A percentile compares a stretch with the other conserved stretches of the same genome.
phyloP scores from a whole-genome alignment of 257 asterid genomes.

The Knoxia roxburghii region DNA sequence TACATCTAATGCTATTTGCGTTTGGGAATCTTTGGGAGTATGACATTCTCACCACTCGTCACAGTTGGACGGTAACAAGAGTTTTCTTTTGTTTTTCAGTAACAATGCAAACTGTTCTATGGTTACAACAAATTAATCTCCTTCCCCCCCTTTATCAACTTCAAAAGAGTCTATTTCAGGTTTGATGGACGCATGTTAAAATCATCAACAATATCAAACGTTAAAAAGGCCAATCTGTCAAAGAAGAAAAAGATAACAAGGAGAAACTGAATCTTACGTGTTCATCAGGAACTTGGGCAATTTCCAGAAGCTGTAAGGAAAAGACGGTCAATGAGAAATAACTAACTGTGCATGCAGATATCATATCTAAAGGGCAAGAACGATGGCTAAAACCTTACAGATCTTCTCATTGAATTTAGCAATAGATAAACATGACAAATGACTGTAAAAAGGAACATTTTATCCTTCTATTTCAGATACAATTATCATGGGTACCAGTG shows the following conservation, averaged over 20 bases:
- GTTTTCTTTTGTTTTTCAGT: too few species aligned
- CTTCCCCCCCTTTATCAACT: neutral
- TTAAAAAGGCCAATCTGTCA: neutral
- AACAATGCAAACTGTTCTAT: too few species aligned
- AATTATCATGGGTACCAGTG: neutral
- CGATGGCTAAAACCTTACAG: neutral
- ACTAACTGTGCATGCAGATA: neutral
- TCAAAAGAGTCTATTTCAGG: too few species aligned
- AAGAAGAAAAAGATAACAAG: neutral
- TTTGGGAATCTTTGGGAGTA: too few species aligned
- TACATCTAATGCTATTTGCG: neutral
- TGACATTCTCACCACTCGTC: too few species aligned
- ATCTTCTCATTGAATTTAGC: neutral
- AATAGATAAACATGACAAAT: neutral
- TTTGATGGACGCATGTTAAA: too few species aligned
- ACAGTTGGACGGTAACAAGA: too few species aligned
- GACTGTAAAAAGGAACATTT: neutral
- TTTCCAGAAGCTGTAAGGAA: slow-evolving; percentile 86
- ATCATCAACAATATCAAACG: neutral
- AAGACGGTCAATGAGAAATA: slow-evolving; percentile 16
- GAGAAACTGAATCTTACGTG: slow-evolving; percentile 51
- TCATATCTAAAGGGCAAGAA: neutral
- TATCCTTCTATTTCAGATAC: neutral
- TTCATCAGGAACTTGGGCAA: slow-evolving; percentile 96
- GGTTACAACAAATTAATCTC: too few species aligned